phyloP scores from a whole-genome alignment of 345 rosid genomes.

The Aquilaria malaccensis region DNA sequence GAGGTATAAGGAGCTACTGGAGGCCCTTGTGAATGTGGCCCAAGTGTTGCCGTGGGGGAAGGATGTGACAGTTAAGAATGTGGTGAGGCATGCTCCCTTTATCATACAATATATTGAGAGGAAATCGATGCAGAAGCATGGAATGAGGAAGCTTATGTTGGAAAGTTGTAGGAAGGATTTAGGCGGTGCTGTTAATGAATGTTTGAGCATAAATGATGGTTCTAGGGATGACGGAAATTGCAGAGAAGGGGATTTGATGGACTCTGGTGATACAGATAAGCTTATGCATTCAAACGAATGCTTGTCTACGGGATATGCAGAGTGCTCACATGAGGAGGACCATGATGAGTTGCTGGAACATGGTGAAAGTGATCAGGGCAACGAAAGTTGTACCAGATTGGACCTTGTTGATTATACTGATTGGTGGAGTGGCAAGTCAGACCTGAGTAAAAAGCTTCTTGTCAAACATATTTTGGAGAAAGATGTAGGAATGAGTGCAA shows the following conservation, averaged over 20 bases:
- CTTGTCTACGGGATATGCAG: no score
- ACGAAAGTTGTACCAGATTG: slow-evolving; percentile 1
- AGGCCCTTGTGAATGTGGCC: slow-evolving; percentile 57
- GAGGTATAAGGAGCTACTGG: slow-evolving; percentile 58
- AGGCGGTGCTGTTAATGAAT: slow-evolving; percentile 50
- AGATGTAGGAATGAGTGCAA: slow-evolving; percentile 54
- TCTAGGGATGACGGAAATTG: slow-evolving; percentile 17
- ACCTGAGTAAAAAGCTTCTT: slow-evolving; percentile 59
- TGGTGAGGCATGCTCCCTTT: slow-evolving; percentile 45
- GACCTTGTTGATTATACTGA: slow-evolving; percentile 18
- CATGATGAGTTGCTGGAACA: no score
- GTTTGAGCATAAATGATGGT: slow-evolving; percentile 37
- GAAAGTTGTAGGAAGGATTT: slow-evolving; percentile 7
- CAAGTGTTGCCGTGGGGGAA: slow-evolving; percentile 81
- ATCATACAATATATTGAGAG: slow-evolving; percentile 68
- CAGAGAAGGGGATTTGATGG: neutral
- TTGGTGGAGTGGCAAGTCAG: slow-evolving; percentile 85
- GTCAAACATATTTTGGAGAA: slow-evolving; percentile 58
- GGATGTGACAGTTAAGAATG: slow-evolving; percentile 62
- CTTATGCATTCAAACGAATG: no score
- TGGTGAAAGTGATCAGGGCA: slow-evolving; percentile 11
- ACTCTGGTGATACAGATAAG: no score
- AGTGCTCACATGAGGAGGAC: slow-evolving; percentile 7
- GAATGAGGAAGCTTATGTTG: slow-evolving; percentile 10
- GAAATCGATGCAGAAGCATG: slow-evolving; percentile 42